Percentiles rank a stretch among this genome's conserved stretches.
Conservation (phyloP, 768 basidiomycete genomes). For the Rhodosporidiobolus odoratus region DNA sequence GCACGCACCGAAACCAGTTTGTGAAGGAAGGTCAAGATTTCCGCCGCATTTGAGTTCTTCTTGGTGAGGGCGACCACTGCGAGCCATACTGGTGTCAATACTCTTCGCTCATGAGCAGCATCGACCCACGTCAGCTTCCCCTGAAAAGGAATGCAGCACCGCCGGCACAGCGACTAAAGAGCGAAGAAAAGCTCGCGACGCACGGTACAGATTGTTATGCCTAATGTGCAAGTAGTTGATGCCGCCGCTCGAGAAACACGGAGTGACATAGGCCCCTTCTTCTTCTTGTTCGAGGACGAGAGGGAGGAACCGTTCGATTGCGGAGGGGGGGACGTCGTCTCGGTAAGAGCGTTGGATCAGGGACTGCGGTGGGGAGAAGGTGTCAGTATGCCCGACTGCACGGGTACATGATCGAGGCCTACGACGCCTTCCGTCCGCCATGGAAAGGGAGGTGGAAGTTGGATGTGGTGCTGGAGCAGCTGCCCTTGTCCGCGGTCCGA, state of each 20-base stretch:
- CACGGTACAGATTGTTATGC: slow-evolving; percentile 94
- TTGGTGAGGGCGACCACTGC: slow-evolving; percentile 91
- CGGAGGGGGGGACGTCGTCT: slow-evolving; percentile 84
- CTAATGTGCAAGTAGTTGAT: slow-evolving; percentile 98
- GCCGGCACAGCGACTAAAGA: not conserved
- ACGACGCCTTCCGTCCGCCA: too few species aligned
- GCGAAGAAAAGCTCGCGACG: slow-evolving; percentile 45
- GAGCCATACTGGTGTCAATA: not conserved
- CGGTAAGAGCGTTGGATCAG: slow-evolving; percentile 93
- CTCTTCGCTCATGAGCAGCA: too few species aligned
- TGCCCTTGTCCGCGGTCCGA: too few species aligned
- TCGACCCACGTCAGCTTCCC: too few species aligned
- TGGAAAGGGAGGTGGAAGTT: not conserved
- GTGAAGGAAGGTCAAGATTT: slow-evolving; percentile 94
- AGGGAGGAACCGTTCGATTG: slow-evolving; percentile 88
- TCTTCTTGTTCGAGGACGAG: slow-evolving; percentile 92
- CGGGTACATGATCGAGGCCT: too few species aligned
- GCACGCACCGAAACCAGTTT: slow-evolving; percentile 61
- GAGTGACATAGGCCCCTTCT: slow-evolving; percentile 90
- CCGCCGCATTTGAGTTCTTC: slow-evolving; percentile 89
- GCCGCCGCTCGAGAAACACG: slow-evolving; percentile 90
- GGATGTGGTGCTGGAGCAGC: not conserved
- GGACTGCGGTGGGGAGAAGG: slow-evolving; percentile 49
- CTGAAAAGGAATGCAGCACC: too few species aligned
- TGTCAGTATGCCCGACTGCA: not conserved